phyloP scores from a whole-genome alignment of 257 asterid genomes.

The Buddleja alternifolia region DNA sequence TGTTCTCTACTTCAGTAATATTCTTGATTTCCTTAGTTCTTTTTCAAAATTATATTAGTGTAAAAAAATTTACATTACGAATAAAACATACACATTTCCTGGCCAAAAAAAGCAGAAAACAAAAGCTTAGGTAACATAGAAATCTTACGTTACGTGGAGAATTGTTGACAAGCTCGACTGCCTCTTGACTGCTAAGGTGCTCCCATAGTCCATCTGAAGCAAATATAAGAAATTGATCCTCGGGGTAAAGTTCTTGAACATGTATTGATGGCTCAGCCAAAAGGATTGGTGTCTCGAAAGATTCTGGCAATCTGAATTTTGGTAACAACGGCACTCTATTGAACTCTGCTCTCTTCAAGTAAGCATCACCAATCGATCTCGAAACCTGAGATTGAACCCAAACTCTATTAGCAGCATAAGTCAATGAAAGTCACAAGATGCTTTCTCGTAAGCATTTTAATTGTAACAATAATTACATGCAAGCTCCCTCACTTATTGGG shows the following conservation, averaged over 20 bases:
- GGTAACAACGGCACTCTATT: constrained; percentile 63
- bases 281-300: constrained; percentile 71
- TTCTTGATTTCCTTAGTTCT: too few relatives aligned
- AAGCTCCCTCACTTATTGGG: too few relatives aligned
- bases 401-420: constrained; percentile 18
- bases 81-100: too few relatives aligned
- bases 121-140: constrained; percentile 15
- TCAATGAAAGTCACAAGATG: not conserved
- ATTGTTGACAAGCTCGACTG: constrained; percentile 63
- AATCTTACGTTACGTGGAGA: constrained; percentile 59
- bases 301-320: constrained; percentile 64
- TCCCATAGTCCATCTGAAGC: constrained; percentile 93
- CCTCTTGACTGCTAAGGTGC: constrained; percentile 83
- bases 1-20: too few relatives aligned
- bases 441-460: too few relatives aligned
- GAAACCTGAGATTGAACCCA: constrained; percentile 53
- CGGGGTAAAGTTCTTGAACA: constrained; percentile 57
- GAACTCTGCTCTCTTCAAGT: constrained; percentile 72
- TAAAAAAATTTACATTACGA: too few relatives aligned
- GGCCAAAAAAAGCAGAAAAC: not conserved
- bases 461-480: too few relatives aligned
- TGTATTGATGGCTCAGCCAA: constrained; percentile 72
- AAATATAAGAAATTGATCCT: constrained; percentile 75
- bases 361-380: constrained; percentile 86
- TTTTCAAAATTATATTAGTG: too few relatives aligned